phyloP scores from a whole-genome alignment of 1,139 yeast genomes.

The Candida glucosophila region DNA sequence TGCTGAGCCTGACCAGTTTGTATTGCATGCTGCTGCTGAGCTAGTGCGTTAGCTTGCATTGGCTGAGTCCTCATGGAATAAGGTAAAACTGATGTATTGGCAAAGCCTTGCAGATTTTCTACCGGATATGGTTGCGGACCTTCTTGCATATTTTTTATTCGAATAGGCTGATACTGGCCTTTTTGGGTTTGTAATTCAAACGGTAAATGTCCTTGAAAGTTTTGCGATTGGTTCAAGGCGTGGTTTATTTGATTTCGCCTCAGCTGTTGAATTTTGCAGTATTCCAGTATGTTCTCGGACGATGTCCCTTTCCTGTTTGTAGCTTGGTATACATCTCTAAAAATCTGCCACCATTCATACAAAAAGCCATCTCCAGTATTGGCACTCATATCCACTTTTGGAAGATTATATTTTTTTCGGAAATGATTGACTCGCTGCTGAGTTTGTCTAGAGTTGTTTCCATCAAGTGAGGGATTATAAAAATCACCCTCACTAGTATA shows the following conservation, averaged over 20 bases:
- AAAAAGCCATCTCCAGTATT: slow-evolving; percentile 85
- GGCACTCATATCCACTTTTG: slow-evolving; percentile 45
- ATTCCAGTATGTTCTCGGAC: no score
- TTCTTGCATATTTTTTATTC: no score
- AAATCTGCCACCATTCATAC: slow-evolving; percentile 94
- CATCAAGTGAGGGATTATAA: neutral
- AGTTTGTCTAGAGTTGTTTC: slow-evolving; percentile 6
- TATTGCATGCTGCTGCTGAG: slow-evolving; percentile 13
- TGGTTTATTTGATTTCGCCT: slow-evolving; percentile 62
- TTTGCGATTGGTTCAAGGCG: no score
- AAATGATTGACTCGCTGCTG: slow-evolving; percentile 11
- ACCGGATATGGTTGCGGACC: no score
- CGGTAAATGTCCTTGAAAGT: no score
- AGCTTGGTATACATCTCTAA: slow-evolving; percentile 90
- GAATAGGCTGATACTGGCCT: no score
- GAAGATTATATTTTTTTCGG: slow-evolving; percentile 33
- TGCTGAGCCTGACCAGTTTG: slow-evolving; percentile 18
- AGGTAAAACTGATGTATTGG: no score
- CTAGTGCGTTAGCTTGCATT: neutral
- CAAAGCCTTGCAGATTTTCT: no score
- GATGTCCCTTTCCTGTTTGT: slow-evolving; percentile 54
- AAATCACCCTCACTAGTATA: neutral
- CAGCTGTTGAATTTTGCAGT: slow-evolving; percentile 59
- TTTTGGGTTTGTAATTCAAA: no score
- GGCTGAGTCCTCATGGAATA: no score